Percentiles rank a stretch among this genome's conserved stretches.
phyloP scores from a whole-genome alignment of 495 filamentous ascomycete species.

The Aspergillus cavernicola region DNA sequence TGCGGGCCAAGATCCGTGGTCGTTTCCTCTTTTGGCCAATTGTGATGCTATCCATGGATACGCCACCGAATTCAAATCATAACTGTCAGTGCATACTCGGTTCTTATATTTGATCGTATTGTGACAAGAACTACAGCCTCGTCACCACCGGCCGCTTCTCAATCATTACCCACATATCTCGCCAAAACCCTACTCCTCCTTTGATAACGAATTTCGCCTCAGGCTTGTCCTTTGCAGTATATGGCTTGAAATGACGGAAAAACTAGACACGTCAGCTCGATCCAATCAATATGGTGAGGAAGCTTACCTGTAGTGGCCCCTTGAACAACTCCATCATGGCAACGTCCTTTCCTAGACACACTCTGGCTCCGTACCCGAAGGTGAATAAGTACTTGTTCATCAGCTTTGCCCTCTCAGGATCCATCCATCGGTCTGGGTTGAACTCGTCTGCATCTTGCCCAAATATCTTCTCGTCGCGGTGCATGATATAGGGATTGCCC shows the following conservation, averaged over 20 bases:
- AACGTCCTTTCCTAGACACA: slow-evolving; percentile 53
- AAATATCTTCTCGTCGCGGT: slow-evolving; percentile 48
- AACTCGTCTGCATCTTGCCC: slow-evolving; percentile 45
- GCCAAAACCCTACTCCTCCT: slow-evolving; percentile 48
- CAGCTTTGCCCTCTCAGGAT: slow-evolving; percentile 36
- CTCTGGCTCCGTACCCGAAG: slow-evolving; percentile 52
- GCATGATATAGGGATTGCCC: slow-evolving; percentile 51
- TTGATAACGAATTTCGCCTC: slow-evolving; percentile 39
- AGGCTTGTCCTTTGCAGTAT: slow-evolving; percentile 30
- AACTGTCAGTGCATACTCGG: too few relatives aligned
- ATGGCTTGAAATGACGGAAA: slow-evolving; percentile 34
- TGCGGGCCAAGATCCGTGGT: too few relatives aligned
- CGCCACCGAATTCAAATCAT: too few relatives aligned
- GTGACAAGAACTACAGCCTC: slow-evolving; percentile 2
- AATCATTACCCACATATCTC: slow-evolving; percentile 45
- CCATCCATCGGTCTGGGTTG: slow-evolving; percentile 40
- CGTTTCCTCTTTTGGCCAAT: too few relatives aligned
- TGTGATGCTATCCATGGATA: too few relatives aligned
- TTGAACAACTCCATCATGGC: slow-evolving; percentile 57
- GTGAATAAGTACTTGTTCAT: slow-evolving; percentile 50
- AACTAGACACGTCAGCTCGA: slow-evolving; percentile 24
- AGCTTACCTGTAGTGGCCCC: slow-evolving; percentile 43
- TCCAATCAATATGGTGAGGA: not conserved
- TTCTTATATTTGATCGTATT: too few relatives aligned
- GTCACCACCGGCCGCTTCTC: slow-evolving; percentile 21